Base-by-base conservation (phyloP, 805 yeast species). In the Ogataea henricii region DNA sequence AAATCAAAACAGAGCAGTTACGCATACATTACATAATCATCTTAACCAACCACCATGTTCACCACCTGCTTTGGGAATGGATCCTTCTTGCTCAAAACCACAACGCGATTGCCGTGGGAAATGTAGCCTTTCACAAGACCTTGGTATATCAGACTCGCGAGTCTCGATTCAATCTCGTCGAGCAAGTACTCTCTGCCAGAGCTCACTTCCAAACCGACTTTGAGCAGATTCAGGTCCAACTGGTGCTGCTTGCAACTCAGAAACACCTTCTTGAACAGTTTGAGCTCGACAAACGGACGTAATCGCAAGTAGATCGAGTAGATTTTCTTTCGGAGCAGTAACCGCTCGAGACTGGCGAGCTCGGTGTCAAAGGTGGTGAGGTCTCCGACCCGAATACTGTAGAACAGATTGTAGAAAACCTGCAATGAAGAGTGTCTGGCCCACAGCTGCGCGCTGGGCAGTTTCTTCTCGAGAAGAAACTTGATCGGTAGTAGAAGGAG, bases 111-210 rank as follows among this genome's bases (percentile, higher is more conserved):
- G 3, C 83, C 77, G 60, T 89, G 94, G 4, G 96, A 86, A 13
- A 90, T 65, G 64, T 90, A 90, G 0, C 96, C 97, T 65, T 86
- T 89, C 40, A 89, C 69, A 47, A 64, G 69, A 7, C 85, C 85
- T 43, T 69, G 67, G 43, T 74, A 72, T 16, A 90, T 87, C 58
- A 86, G 67, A 45, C 76, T 79, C 0, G 96, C 90, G 18, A 89
- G 54, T 9, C 77, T 65, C 49, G 92, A 82, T 65, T 90, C 96
- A 4, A 82, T 69, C 47, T 79, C 82, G 58, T 82, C 88, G 13
- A 70, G 56, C 13, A 65, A 44, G 45, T 59, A 58, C 6, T 51
- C 52, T 13, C 58, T 46, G 6, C 52, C 54, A 6, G 56, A 36
- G 40, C 60, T 59, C 37, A 49, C 16, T 14, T 17, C 35, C 30